phyloP scores from a whole-genome alignment of 345 rosid species.

The Salix arbutifolia region DNA sequence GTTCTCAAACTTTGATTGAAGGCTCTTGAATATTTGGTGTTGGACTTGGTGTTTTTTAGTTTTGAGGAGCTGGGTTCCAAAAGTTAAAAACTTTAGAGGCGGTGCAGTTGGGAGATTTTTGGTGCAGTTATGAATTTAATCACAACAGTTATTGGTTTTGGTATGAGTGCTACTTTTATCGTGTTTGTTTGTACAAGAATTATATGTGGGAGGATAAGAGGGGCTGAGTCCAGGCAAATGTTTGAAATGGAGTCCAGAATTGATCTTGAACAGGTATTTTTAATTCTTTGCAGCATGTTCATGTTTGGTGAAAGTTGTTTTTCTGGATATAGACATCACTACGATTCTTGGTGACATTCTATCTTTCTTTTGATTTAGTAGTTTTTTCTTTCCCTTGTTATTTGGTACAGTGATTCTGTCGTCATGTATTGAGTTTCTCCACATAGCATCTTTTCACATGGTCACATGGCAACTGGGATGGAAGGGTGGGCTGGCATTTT shows the following conservation, averaged over 20 bases:
- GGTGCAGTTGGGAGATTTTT: slow-evolving; percentile 26
- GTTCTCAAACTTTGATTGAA: not conserved
- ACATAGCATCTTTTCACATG: not conserved
- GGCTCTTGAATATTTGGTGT: not conserved
- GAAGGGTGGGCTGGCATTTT: not conserved
- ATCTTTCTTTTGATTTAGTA: not conserved
- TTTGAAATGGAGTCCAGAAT: slow-evolving; percentile 44
- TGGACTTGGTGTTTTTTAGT: not conserved
- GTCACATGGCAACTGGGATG: not conserved
- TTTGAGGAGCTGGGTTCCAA: not conserved
- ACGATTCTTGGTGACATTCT: not conserved
- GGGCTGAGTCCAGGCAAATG: slow-evolving; percentile 36
- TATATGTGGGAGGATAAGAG: slow-evolving; percentile 51
- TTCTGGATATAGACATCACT: not conserved
- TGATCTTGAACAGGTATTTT: slow-evolving; percentile 53
- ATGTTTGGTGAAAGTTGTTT: not conserved
- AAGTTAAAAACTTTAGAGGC: not conserved
- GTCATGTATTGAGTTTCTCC: not conserved
- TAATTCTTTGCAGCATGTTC: not conserved
- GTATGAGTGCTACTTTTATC: slow-evolving; percentile 56
- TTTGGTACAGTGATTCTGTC: not conserved
- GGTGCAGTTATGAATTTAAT: slow-evolving; percentile 48
- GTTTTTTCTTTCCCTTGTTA: not conserved
- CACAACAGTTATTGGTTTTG: slow-evolving; percentile 60
- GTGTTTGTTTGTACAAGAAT: slow-evolving; percentile 59